These are phyloP conservation scores for Hypomontagnella monticulosa DNA, from an alignment of 495 filamentous ascomycete genomes.

Conservation along the genomic window DNA sequence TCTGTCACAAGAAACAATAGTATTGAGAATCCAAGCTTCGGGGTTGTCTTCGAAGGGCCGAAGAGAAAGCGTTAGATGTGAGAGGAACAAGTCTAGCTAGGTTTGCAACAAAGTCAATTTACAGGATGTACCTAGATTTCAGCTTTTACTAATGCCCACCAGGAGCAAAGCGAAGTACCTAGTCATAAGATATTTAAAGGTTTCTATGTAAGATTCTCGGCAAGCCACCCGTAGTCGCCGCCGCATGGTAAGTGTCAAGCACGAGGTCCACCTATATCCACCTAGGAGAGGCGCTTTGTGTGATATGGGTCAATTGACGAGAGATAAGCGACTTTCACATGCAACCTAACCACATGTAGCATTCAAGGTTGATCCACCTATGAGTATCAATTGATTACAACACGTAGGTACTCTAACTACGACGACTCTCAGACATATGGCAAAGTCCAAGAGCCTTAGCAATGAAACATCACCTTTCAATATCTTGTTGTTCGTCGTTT, in stretches of 20 bases:
- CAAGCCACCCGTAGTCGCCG: conserved; percentile 9
- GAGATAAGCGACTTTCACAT: conserved; percentile 40
- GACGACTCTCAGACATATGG: too few species aligned
- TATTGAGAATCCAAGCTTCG: conserved; percentile 7
- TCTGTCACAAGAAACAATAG: neutral
- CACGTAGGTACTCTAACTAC: too few species aligned
- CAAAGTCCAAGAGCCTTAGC: too few species aligned
- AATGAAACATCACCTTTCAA: neutral
- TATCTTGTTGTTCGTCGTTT: neutral
- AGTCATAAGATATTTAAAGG: neutral
- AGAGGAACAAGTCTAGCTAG: conserved; percentile 4
- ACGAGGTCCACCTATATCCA: conserved; percentile 24
- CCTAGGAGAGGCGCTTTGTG: conserved; percentile 10
- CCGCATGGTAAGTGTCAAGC: conserved; percentile 15
- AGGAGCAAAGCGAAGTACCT: too few species aligned
- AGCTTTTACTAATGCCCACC: neutral
- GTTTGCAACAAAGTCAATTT: conserved; percentile 14
- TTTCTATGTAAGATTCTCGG: conserved; percentile 12
- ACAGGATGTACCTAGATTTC: neutral
- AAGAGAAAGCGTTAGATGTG: neutral
- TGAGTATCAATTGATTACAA: neutral
- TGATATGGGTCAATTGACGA: neutral
- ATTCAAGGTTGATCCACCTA: neutral
- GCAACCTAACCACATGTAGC: conserved; percentile 20
- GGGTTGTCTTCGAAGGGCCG: neutral